Evolutionary conservation across 257 asterid species (phyloP), one percentile per base, ranked within the genome.

Genomic region (Haberlea rhodopensis): DNA sequence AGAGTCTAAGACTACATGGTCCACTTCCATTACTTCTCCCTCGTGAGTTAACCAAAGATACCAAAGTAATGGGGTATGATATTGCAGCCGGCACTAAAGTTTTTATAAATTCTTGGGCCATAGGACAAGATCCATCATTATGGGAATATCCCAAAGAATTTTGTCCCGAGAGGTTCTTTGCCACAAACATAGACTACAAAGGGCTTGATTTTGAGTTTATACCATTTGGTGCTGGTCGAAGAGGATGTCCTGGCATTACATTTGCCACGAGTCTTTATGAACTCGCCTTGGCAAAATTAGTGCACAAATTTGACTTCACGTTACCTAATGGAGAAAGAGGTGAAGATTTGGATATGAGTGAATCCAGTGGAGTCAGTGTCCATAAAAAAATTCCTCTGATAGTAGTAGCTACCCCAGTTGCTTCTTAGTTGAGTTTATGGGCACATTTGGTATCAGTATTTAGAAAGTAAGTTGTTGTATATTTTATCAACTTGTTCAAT

Each of bases 141-240:
- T 87, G 95, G 90, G 64, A 82, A 6, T 34, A 84, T 0, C 80
- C 88, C 0, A 79, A 77, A 16, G 75, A 82, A 1, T 85, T 85
- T 69, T 28, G 7, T 5, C 95, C 90, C 0, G 90, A 82, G 57
- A 80, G 90, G 21, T 85, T 87, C 26, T 32, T 73, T 60, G 52
- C 65, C 24, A 8, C 61, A 2, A 8, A 48, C 1, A 53, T 60
- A 1, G 87, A 84, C 57, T 80, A 53, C 62, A 73, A 19, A 27
- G 88, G 92, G 15, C 61, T 64, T 0, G 69, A 82, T 57, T 82
- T 82, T 31, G 83, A 81, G 69, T 63, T 77, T n/a, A 70, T 74
- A 3, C 90, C 88, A 1, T 87, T 82, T 54, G 92, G 95, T 1
- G 76, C 83, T 0, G 95, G 92, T 0, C 57, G 87, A 46, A 80